Percentiles rank a stretch among this genome's conserved stretches.
Evolutionary conservation across 257 asterid species (phyloP).

Genomic region (Catharanthus roseus): DNA sequence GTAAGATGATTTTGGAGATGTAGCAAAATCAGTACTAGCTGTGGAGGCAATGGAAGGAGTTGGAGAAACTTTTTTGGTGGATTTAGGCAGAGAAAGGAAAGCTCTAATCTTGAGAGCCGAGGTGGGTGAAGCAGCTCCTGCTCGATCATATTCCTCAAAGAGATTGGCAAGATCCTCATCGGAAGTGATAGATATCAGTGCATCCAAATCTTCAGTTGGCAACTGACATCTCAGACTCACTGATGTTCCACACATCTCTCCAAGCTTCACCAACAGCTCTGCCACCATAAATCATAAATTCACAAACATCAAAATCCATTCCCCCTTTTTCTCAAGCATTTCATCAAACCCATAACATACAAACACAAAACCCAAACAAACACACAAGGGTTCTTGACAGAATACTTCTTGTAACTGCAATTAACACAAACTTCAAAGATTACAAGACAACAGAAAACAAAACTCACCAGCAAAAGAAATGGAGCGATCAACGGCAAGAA

Average conservation of each 20-base stretch:
- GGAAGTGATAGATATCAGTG: constrained; percentile 63
- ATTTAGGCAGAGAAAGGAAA: constrained; percentile 45
- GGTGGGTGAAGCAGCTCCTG: constrained; percentile 27
- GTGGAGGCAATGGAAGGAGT: constrained; percentile 43
- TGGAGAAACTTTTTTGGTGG: constrained; percentile 38
- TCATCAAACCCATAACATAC: background rate
- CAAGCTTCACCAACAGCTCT: constrained; percentile 67
- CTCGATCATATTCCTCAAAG: constrained; percentile 69
- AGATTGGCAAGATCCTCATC: constrained; percentile 72
- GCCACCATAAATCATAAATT: constrained; percentile 6
- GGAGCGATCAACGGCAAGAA: constrained; percentile 56
- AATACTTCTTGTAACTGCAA: constrained; percentile 1
- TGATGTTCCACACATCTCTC: constrained; percentile 57
- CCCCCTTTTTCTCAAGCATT: background rate
- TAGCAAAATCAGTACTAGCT: constrained; percentile 21
- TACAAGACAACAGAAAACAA: background rate
- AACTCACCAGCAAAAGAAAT: constrained; percentile 59
- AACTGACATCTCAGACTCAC: constrained; percentile 61
- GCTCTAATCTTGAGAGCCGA: constrained; percentile 57
- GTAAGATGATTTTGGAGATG: constrained; percentile 43
- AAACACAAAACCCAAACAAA: background rate
- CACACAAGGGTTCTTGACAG: background rate
- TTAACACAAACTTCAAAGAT: background rate
- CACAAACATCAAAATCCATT: constrained; percentile 9
- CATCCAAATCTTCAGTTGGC: constrained; percentile 78